Conservation (phyloP, 2,329 filamentous ascomycete species). For the Atkinsonella texensis region DNA sequence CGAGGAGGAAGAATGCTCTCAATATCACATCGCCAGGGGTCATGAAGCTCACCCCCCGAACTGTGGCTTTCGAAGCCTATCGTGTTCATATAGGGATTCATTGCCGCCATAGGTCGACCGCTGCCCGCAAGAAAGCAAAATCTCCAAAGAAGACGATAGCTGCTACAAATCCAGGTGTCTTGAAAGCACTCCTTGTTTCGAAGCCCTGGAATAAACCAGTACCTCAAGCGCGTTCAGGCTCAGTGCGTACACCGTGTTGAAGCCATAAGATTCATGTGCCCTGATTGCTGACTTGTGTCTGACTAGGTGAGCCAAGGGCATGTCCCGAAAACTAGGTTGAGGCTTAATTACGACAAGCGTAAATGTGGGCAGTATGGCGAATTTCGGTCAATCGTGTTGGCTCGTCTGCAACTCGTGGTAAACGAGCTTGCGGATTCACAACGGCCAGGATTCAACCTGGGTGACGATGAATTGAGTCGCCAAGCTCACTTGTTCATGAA, state of each 20-base stretch:
- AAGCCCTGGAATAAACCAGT: slow-evolving; percentile 4
- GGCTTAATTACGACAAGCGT: slow-evolving; percentile 14
- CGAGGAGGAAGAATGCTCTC: slow-evolving; percentile 5
- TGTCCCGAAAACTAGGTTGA: slow-evolving; percentile 21
- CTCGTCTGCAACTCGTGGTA: slow-evolving; percentile 25
- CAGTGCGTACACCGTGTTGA: slow-evolving; percentile 12
- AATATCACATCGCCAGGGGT: slow-evolving; percentile 6
- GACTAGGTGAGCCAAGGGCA: slow-evolving; percentile 20
- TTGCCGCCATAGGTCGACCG: slow-evolving; percentile 16
- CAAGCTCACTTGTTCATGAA: slow-evolving; percentile 34
- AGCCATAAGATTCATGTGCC: slow-evolving; percentile 1
- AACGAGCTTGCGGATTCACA: slow-evolving; percentile 13
- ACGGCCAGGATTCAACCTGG: slow-evolving; percentile 15
- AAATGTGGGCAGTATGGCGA: slow-evolving; percentile 18
- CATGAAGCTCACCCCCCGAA: slow-evolving; percentile 20
- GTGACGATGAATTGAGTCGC: slow-evolving; percentile 29
- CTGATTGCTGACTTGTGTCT: background rate
- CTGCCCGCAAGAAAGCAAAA: slow-evolving; percentile 5
- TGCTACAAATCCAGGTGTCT: background rate
- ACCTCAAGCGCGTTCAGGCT: slow-evolving; percentile 11
- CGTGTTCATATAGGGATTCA: slow-evolving; percentile 8
- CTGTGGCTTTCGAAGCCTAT: slow-evolving; percentile 14
- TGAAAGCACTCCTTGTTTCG: background rate
- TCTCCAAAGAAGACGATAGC: background rate
- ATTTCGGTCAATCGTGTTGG: slow-evolving; percentile 22